These are phyloP conservation scores for Tetracentron sinense DNA, from an alignment of 164 flowering plant genomes.

Conservation along the genomic window DNA sequence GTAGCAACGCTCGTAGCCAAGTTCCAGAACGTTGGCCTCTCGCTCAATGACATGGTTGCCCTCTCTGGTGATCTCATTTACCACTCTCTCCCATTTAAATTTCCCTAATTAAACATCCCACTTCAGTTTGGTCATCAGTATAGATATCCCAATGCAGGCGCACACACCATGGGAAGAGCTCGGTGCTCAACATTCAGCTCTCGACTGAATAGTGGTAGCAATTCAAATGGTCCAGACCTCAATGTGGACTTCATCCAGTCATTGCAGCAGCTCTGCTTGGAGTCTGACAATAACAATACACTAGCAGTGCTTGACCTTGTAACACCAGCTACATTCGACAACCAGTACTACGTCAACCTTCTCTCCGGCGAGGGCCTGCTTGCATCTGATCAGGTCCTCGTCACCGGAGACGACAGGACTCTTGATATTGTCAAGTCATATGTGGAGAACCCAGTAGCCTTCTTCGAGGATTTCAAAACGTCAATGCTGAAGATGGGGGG, in stretches of 20 bases:
- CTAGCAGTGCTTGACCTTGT: slow-evolving; percentile 58
- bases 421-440: slow-evolving; percentile 41
- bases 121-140: too few relatives aligned
- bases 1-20: slow-evolving; percentile 40
- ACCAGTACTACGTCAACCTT: slow-evolving; percentile 71
- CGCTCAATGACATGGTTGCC: slow-evolving; percentile 56
- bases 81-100: background rate
- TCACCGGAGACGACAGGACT: slow-evolving; percentile 26
- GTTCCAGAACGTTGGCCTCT: slow-evolving; percentile 61
- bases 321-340: slow-evolving; percentile 69
- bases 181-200: slow-evolving; percentile 58
- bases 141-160: slow-evolving; percentile 32
- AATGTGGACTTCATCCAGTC: slow-evolving; percentile 45
- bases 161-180: slow-evolving; percentile 80
- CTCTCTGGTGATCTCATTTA: slow-evolving; percentile 51
- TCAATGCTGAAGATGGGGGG: slow-evolving; percentile 79
- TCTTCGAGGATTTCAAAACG: slow-evolving; percentile 57
- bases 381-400: slow-evolving; percentile 60
- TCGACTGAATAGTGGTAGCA: slow-evolving; percentile 26
- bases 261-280: slow-evolving; percentile 55
- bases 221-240: slow-evolving; percentile 17
- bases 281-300: slow-evolving; percentile 22
- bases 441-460: slow-evolving; percentile 28
- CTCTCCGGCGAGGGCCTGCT: slow-evolving; percentile 69
- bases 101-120: too few relatives aligned